Evolutionary conservation across 106 monocot species (phyloP).

Genomic region (Dendrobium chrysotoxum): DNA sequence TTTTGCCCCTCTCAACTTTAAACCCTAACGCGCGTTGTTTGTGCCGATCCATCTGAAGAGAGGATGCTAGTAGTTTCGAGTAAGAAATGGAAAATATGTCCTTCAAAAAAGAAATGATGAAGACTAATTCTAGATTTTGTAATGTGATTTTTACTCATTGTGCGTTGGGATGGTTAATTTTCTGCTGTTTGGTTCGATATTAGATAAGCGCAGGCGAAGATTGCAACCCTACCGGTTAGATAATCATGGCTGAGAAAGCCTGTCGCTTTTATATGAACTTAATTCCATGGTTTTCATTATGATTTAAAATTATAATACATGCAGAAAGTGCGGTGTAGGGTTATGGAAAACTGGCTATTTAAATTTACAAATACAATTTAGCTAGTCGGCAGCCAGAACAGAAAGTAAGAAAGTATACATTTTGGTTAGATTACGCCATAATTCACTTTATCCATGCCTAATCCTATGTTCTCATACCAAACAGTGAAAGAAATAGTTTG

Average conservation of each 20-base stretch:
- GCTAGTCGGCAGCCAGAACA: no score
- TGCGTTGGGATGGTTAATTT: not conserved
- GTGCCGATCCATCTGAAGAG: not conserved
- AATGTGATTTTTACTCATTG: not conserved
- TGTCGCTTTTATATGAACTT: not conserved
- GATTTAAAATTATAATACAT: not conserved
- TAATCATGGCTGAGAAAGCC: no score
- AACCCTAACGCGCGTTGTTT: not conserved
- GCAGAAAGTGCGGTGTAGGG: not conserved
- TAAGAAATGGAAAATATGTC: not conserved
- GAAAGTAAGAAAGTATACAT: no score
- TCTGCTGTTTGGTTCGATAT: not conserved
- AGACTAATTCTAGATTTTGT: not conserved
- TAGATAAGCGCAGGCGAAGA: not conserved
- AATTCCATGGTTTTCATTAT: not conserved
- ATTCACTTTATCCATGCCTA: no score
- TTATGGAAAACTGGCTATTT: no score
- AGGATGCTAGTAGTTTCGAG: not conserved
- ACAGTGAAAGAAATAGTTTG: no score
- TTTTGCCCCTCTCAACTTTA: not conserved
- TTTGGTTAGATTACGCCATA: no score
- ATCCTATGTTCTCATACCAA: no score
- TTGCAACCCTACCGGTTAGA: no score
- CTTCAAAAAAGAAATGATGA: not conserved
- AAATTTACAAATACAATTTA: no score